A percentile compares a stretch with the other conserved stretches of the same genome.
Conservation (phyloP, 2,329 filamentous ascomycete species). For the Aspergillus bombycis region DNA sequence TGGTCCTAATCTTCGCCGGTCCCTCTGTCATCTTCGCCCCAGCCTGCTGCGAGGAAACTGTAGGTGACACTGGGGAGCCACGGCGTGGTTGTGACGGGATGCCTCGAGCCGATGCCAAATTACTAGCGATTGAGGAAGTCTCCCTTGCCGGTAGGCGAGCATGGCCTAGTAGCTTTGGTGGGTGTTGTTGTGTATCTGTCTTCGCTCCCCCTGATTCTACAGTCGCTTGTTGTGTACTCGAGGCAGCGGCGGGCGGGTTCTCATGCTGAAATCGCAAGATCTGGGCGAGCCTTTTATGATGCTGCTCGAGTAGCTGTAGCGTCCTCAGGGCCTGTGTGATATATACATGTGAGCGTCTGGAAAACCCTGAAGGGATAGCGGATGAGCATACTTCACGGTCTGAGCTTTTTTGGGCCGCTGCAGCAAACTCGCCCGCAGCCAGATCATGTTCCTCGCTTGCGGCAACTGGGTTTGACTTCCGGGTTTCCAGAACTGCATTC, state of each 20-base stretch:
- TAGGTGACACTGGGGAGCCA: slow-evolving; percentile 70
- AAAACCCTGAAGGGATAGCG: slow-evolving; percentile 2
- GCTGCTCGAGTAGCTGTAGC: slow-evolving; percentile 79
- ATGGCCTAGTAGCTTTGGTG: slow-evolving; percentile 41
- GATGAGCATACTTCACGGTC: slow-evolving; percentile 56
- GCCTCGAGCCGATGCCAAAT: slow-evolving; percentile 81
- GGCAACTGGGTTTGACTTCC: slow-evolving; percentile 70
- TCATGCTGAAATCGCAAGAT: slow-evolving; percentile 73
- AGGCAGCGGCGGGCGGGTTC: slow-evolving; percentile 42
- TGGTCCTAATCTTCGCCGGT: slow-evolving; percentile 45
- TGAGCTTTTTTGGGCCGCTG: slow-evolving; percentile 73
- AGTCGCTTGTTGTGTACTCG: slow-evolving; percentile 21
- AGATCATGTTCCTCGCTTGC: slow-evolving; percentile 86
- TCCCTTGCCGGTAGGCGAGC: slow-evolving; percentile 64
- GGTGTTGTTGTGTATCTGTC: slow-evolving; percentile 39
- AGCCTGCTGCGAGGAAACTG: slow-evolving; percentile 72
- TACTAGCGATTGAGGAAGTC: slow-evolving; percentile 83
- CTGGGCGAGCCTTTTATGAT: slow-evolving; percentile 81
- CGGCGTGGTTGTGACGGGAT: slow-evolving; percentile 63
- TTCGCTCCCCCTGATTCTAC: slow-evolving; percentile 27
- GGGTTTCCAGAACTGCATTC: slow-evolving; percentile 75
- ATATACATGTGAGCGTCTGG: neutral
- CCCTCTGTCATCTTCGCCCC: slow-evolving; percentile 69
- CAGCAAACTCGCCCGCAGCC: slow-evolving; percentile 85
- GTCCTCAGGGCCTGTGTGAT: slow-evolving; percentile 76